Evolutionary conservation across 192 early-diverging fungal genomes (phyloP).

Genomic region (Backusella liffmaniae): DNA sequence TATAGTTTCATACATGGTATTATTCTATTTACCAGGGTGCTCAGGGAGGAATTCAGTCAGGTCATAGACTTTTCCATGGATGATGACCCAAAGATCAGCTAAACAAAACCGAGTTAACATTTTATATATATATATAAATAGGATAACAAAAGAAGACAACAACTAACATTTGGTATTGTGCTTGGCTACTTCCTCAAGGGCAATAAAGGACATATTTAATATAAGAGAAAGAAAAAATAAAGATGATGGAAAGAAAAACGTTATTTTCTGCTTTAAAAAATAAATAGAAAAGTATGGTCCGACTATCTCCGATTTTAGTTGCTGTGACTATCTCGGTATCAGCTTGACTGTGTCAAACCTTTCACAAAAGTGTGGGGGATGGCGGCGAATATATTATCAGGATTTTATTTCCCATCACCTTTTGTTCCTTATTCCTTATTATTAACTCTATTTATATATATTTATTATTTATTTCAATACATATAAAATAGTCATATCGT

Average conservation of each 20-base stretch:
- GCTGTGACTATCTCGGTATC: not conserved
- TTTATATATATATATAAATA: too few species aligned
- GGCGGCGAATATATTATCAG: not conserved
- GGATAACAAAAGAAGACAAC: not conserved
- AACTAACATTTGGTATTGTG: constrained; percentile 37
- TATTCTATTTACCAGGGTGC: constrained; percentile 45
- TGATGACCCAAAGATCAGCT: constrained; percentile 59
- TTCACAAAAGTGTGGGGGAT: not conserved
- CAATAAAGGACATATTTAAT: not conserved
- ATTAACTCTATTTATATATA: not conserved
- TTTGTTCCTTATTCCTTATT: not conserved
- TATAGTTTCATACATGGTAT: not conserved
- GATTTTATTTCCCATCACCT: not conserved
- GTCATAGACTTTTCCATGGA: constrained; percentile 65
- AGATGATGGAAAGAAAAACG: not conserved
- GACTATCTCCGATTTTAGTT: not conserved
- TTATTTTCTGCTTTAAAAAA: not conserved
- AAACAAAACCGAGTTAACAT: not conserved
- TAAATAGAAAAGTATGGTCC: not conserved
- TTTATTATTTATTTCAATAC: not conserved
- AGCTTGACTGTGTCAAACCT: not conserved
- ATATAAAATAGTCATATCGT: not conserved
- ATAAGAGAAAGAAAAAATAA: not conserved
- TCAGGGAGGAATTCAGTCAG: constrained; percentile 58
- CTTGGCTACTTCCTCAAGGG: constrained; percentile 32